Conservation (phyloP, 768 basidiomycete genomes). For the Pleurotus pulmonarius region DNA sequence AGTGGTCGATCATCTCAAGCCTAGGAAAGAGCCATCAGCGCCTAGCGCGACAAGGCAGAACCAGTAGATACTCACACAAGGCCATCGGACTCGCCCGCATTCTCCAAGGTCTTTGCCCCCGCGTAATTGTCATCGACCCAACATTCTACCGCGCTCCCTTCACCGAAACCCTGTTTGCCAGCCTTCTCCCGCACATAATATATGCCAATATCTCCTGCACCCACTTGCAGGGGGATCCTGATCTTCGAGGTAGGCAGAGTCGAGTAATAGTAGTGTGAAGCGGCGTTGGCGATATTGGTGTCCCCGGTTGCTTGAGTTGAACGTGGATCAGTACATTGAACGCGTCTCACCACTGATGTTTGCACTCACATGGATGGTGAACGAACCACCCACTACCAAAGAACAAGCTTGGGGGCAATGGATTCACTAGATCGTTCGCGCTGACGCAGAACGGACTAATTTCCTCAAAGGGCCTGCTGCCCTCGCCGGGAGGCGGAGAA, state of each 20-base stretch:
- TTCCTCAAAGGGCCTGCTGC: constrained; percentile 66
- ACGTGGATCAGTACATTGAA: background rate
- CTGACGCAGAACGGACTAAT: constrained; percentile 89
- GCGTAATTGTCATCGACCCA: constrained; percentile 97
- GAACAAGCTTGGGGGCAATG: constrained; percentile 90
- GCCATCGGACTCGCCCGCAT: constrained; percentile 64
- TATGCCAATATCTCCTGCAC: constrained; percentile 89
- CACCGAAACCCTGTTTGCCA: constrained; percentile 34
- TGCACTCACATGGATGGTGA: constrained; percentile 49
- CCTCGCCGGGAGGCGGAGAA: constrained; percentile 45
- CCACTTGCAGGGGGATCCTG: constrained; percentile 78
- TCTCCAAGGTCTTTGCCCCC: constrained; percentile 75
- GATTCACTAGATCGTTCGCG: constrained; percentile 98
- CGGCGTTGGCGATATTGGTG: constrained; percentile 42
- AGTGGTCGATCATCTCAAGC: constrained; percentile 81
- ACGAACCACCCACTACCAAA: constrained; percentile 90
- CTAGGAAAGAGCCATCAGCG: constrained; percentile 31
- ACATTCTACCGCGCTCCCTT: constrained; percentile 76
- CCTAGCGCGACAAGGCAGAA: constrained; percentile 1
- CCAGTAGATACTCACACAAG: constrained; percentile 26
- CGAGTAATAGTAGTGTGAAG: constrained; percentile 91
- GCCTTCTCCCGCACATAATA: constrained; percentile 83
- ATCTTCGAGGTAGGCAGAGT: constrained; percentile 78
- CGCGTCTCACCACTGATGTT: background rate
- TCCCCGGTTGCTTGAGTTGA: background rate